Percentiles rank a stretch among this genome's conserved stretches.
Conservation (phyloP, 768 basidiomycete genomes). For the Hypholoma fasciculare region DNA sequence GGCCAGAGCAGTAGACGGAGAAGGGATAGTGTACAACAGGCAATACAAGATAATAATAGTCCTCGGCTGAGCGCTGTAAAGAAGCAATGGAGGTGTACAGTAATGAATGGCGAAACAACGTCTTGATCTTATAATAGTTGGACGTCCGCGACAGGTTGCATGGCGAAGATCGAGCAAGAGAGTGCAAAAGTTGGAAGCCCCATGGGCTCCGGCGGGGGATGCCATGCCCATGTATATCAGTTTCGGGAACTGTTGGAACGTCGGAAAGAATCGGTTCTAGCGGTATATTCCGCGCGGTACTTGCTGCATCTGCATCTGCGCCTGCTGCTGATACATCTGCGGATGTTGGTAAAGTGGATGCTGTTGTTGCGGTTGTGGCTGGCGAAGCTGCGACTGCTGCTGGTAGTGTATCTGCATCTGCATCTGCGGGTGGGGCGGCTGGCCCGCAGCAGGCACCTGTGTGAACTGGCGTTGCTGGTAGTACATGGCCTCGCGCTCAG, state of each 20-base stretch:
- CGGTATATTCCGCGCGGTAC: not conserved
- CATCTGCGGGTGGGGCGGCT: not conserved
- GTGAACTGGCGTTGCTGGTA: slow-evolving; percentile 8
- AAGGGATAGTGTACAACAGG: not conserved
- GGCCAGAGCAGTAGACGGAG: not conserved
- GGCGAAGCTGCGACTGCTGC: not conserved
- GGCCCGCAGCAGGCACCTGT: slow-evolving; percentile 5
- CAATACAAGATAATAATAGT: not conserved
- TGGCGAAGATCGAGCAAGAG: too few species aligned
- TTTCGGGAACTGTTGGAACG: too few species aligned
- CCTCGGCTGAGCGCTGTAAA: not conserved
- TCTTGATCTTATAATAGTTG: too few species aligned
- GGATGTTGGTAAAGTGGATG: not conserved
- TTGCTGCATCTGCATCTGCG: slow-evolving; percentile 1
- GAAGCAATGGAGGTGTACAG: not conserved
- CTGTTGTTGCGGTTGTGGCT: not conserved
- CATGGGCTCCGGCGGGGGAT: too few species aligned
- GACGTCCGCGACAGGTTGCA: too few species aligned
- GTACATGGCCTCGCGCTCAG: slow-evolving; percentile 4
- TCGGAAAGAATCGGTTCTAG: not conserved
- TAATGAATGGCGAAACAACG: not conserved
- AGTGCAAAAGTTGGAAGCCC: too few species aligned
- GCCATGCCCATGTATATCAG: too few species aligned
- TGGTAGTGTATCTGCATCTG: not conserved
- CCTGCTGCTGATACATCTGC: slow-evolving; percentile 6